Percentiles rank a stretch among this genome's conserved stretches.
Evolutionary conservation across 441 rosid species (phyloP).

Genomic region (Populus hybrid): DNA sequence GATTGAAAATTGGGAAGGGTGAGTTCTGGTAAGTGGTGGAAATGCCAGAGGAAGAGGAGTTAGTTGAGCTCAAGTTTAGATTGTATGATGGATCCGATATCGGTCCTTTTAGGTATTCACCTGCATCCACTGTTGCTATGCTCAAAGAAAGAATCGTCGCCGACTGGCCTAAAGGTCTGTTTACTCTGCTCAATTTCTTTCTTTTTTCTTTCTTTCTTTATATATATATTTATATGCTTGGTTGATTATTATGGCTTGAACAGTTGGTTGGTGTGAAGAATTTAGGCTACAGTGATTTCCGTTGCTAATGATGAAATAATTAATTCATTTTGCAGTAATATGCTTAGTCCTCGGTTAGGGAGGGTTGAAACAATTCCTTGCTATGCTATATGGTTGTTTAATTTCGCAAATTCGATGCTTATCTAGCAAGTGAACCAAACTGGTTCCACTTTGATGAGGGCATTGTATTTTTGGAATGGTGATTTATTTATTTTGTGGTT

Average conservation of each 20-base stretch:
- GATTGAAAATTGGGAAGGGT: neutral
- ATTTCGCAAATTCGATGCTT: neutral
- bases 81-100: conserved; percentile 85
- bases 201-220: neutral
- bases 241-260: neutral
- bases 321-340: neutral
- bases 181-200: neutral
- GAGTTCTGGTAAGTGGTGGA: conserved; percentile 14
- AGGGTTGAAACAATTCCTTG: neutral
- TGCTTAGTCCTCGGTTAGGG: too few species aligned
- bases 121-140: conserved; percentile 64
- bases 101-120: conserved; percentile 78
- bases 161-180: conserved; percentile 84
- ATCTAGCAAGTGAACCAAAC: neutral
- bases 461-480: neutral
- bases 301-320: neutral
- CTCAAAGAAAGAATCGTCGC: conserved; percentile 74
- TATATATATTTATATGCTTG: neutral
- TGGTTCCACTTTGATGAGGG: neutral
- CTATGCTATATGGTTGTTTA: neutral
- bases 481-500: neutral
- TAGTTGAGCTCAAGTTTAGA: conserved; percentile 74
- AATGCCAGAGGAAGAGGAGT: conserved; percentile 71
- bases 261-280: neutral
- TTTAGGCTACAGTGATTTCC: neutral